These are phyloP conservation scores for Chloropicon primus DNA, from an alignment of 139 green algal species.

Conservation along the genomic window DNA sequence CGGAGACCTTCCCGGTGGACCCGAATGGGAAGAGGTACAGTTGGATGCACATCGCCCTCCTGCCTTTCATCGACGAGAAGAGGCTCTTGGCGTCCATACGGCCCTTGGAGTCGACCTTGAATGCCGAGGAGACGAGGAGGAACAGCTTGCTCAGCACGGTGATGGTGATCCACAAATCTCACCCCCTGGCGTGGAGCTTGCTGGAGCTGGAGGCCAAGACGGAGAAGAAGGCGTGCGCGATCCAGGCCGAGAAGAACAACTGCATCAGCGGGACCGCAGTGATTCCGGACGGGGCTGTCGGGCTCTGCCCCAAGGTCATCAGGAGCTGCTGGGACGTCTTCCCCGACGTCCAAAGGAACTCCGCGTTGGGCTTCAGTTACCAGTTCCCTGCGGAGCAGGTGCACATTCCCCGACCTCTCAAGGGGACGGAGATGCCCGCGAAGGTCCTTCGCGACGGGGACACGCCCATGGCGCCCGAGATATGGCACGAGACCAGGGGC, in stretches of 20 bases:
- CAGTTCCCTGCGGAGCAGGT: not conserved
- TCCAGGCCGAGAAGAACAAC: not conserved
- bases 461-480: not conserved
- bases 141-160: constrained; percentile 45
- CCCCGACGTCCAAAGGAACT: not conserved
- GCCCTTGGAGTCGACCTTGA: constrained; percentile 29
- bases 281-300: not conserved
- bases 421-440: not conserved
- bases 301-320: not conserved
- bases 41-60: constrained; percentile 82
- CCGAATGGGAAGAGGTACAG: constrained; percentile 98
- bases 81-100: constrained; percentile 44
- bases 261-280: not conserved
- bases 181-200: constrained; percentile 59
- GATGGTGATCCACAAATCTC: constrained; percentile 11
- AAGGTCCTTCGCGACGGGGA: not conserved
- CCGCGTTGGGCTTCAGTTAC: not conserved
- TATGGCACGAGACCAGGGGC: not conserved
- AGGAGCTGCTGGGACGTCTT: not conserved
- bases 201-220: constrained; percentile 41
- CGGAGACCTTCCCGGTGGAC: constrained; percentile 81
- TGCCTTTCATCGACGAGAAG: constrained; percentile 94
- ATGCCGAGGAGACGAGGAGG: constrained; percentile 32
- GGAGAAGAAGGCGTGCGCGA: not conserved
- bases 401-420: not conserved